A percentile compares a stretch with the other conserved stretches of the same genome.
Conservation (phyloP, 1,139 yeast species). For the Geotrichum klebahnii region DNA sequence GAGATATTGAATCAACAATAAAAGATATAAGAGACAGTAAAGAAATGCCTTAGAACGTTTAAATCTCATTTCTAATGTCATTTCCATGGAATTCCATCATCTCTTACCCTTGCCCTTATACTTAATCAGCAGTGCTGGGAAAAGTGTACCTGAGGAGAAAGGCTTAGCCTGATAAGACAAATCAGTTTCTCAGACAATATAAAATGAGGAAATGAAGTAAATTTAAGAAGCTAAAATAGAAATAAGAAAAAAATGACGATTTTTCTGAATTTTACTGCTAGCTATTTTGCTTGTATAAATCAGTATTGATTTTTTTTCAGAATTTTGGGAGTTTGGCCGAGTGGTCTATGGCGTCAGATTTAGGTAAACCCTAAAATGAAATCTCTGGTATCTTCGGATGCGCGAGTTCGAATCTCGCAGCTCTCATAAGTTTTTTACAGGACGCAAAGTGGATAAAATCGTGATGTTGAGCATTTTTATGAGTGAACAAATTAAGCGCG, state of each 20-base stretch:
- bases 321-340: constrained; percentile 43
- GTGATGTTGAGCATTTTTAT: no score
- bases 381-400: constrained; percentile 44
- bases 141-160: no score
- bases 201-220: neutral
- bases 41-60: no score
- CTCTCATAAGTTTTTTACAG: constrained; percentile 36
- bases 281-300: no score
- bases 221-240: no score
- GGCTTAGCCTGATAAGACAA: no score
- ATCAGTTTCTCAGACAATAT: no score
- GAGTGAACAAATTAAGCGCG: neutral
- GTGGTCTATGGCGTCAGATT: constrained; percentile 47
- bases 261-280: no score
- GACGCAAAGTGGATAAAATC: neutral
- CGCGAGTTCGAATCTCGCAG: constrained; percentile 47
- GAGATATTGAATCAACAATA: no score
- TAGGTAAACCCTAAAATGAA: constrained; percentile 38
- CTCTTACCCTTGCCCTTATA: constrained; percentile 2
- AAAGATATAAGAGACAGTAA: no score
- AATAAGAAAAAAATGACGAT: no score
- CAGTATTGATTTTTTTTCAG: neutral
- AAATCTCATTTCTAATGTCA: neutral
- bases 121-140: neutral
- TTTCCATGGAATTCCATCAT: constrained; percentile 5